These are phyloP conservation scores for Aspergillus pseudotamarii DNA, from an alignment of 2,329 filamentous ascomycete genomes.

Conservation along the genomic window DNA sequence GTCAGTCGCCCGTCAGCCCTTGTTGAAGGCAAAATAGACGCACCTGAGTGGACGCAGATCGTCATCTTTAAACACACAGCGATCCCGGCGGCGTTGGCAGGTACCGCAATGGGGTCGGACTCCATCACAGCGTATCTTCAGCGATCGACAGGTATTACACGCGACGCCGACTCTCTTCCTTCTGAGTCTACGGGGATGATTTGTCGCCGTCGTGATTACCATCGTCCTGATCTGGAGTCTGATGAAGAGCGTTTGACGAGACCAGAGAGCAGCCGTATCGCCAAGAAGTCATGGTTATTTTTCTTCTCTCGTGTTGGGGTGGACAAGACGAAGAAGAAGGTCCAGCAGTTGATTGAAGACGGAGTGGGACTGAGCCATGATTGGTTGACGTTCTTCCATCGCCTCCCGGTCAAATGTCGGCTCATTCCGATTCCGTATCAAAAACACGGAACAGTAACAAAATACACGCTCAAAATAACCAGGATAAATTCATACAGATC, in stretches of 20 bases:
- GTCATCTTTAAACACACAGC: neutral
- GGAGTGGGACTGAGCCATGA: neutral
- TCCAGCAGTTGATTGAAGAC: neutral
- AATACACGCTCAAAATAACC: too few relatives aligned
- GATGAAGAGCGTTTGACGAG: neutral
- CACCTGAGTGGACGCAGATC: neutral
- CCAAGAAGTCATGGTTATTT: neutral
- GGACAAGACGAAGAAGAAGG: neutral
- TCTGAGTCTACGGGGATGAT: neutral
- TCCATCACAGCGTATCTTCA: constrained; percentile 1
- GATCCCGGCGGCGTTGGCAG: neutral
- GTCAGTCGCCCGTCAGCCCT: neutral
- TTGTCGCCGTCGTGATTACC: neutral
- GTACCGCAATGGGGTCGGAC: neutral
- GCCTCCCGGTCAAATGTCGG: too few relatives aligned
- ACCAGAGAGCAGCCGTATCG: neutral
- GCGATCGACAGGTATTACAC: neutral
- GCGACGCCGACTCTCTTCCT: constrained; percentile 4
- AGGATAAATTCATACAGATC: too few relatives aligned
- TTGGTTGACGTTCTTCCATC: neutral
- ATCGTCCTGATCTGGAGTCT: neutral
- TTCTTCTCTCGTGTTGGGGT: neutral
- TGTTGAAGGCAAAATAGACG: neutral
- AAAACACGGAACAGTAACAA: neutral
- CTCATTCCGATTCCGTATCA: neutral